Percentiles rank a stretch among this genome's conserved stretches.
Conservation (phyloP, 1,139 yeast genomes). For the Kazachstania sp. region DNA sequence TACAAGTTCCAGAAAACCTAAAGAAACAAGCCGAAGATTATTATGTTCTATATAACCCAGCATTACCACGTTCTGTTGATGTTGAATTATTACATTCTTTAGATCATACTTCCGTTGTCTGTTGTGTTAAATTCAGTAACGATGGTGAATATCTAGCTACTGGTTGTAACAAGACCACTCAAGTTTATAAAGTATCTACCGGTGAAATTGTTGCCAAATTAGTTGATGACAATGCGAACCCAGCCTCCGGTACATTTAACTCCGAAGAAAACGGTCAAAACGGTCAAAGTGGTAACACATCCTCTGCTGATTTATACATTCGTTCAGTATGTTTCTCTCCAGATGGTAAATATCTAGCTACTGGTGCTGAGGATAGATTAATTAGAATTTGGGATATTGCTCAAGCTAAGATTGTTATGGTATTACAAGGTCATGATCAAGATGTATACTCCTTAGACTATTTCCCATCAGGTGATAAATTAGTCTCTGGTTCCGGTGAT, state of each 20-base stretch:
- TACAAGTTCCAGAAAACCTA: constrained; percentile 66
- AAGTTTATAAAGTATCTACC: constrained; percentile 84
- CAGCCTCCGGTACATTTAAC: constrained; percentile 5
- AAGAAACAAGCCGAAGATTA: constrained; percentile 83
- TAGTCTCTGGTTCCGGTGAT: constrained; percentile 95
- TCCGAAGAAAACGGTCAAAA: constrained; percentile 2
- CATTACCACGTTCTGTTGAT: constrained; percentile 64
- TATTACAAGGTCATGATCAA: constrained; percentile 92
- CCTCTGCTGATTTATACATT: constrained; percentile 68
- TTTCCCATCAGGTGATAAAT: constrained; percentile 89
- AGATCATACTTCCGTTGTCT: constrained; percentile 89
- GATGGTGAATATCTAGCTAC: constrained; percentile 94
- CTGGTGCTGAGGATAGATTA: constrained; percentile 96
- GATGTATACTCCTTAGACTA: constrained; percentile 94
- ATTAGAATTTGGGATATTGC: constrained; percentile 95
- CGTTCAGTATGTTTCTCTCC: constrained; percentile 96
- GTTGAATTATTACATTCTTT: constrained; percentile 82
- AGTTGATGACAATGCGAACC: constrained; percentile 61
- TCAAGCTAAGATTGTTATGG: constrained; percentile 76
- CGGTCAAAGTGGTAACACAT: constrained; percentile 6
- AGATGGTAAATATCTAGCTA: constrained; percentile 89
- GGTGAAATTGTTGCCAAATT: constrained; percentile 85
- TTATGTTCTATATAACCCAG: constrained; percentile 86
- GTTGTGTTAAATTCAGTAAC: constrained; percentile 89
- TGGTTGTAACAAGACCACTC: constrained; percentile 94